phyloP scores from a whole-genome alignment of 2,329 filamentous ascomycete species.

The Penicillium decumbens region DNA sequence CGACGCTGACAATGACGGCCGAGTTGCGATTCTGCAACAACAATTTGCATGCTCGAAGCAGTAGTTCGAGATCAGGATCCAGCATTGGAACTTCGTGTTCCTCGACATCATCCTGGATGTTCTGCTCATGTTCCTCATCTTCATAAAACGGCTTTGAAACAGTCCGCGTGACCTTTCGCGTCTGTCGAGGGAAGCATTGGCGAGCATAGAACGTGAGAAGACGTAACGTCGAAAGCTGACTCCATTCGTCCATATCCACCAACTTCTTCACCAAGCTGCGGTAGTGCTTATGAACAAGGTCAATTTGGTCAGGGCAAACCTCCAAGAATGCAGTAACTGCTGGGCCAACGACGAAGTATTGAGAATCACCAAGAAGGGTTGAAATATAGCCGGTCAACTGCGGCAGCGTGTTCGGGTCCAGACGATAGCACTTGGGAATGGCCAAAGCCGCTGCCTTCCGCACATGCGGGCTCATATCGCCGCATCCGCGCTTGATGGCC shows the following conservation, averaged over 20 bases:
- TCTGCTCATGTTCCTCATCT: slow-evolving; percentile 52
- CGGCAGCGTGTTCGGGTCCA: slow-evolving; percentile 80
- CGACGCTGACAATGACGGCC: slow-evolving; percentile 83
- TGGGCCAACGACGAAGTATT: slow-evolving; percentile 94
- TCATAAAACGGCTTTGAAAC: slow-evolving; percentile 75
- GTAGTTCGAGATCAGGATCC: slow-evolving; percentile 75
- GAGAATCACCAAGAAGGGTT: slow-evolving; percentile 76
- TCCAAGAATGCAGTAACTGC: slow-evolving; percentile 86
- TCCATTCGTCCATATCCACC: slow-evolving; percentile 99
- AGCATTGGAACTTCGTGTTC: slow-evolving; percentile 57
- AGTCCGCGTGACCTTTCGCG: slow-evolving; percentile 53
- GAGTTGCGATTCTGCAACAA: slow-evolving; percentile 89
- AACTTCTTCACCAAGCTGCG: slow-evolving; percentile 78
- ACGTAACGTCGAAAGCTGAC: slow-evolving; percentile 75
- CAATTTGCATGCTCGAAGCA: slow-evolving; percentile 75
- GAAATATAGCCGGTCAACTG: slow-evolving; percentile 79
- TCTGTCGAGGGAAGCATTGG: slow-evolving; percentile 75
- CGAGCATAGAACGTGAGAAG: slow-evolving; percentile 81
- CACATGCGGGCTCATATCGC: slow-evolving; percentile 91
- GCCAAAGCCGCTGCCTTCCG: slow-evolving; percentile 87
- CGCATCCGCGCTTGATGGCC: slow-evolving; percentile 88
- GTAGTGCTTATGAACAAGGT: slow-evolving; percentile 89
- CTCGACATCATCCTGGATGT: slow-evolving; percentile 43
- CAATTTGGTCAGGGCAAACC: slow-evolving; percentile 79
- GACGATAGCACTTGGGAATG: slow-evolving; percentile 89